Conservation (phyloP, 345 rosid genomes). For the Citrus unshiu region DNA sequence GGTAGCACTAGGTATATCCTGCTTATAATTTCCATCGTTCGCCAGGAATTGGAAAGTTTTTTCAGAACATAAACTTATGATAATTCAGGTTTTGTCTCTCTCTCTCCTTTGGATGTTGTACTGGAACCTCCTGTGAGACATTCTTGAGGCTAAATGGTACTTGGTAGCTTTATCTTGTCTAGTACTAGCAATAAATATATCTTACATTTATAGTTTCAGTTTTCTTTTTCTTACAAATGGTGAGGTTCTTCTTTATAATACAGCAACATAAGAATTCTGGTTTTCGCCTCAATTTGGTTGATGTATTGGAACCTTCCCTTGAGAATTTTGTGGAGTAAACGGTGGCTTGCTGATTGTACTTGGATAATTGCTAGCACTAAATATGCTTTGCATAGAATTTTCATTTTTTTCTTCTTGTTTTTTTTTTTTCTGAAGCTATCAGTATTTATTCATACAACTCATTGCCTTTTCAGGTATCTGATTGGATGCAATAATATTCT, state of each 20-base stretch:
- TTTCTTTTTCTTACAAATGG: background rate
- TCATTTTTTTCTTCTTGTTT: background rate
- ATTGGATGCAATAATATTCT: slow-evolving; percentile 90
- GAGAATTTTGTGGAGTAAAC: background rate
- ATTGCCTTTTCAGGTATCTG: slow-evolving; percentile 58
- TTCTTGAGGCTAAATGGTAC: background rate
- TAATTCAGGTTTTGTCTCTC: slow-evolving; percentile 1
- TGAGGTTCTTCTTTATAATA: background rate
- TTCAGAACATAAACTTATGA: background rate
- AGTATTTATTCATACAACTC: background rate
- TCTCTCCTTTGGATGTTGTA: slow-evolving; percentile 1
- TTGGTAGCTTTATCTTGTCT: background rate
- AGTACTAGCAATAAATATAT: slow-evolving; percentile 3
- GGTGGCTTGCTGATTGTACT: background rate
- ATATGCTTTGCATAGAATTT: background rate
- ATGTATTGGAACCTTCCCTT: background rate
- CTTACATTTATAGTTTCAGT: background rate
- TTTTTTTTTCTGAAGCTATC: background rate
- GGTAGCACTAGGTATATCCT: background rate
- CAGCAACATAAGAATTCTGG: background rate
- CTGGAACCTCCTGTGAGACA: background rate
- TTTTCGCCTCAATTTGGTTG: background rate
- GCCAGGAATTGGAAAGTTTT: background rate
- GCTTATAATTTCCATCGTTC: background rate
- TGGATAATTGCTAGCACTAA: slow-evolving; percentile 1